These are phyloP conservation scores for Alternaria solani DNA, from an alignment of 2,329 filamentous ascomycete genomes.

Conservation along the genomic window DNA sequence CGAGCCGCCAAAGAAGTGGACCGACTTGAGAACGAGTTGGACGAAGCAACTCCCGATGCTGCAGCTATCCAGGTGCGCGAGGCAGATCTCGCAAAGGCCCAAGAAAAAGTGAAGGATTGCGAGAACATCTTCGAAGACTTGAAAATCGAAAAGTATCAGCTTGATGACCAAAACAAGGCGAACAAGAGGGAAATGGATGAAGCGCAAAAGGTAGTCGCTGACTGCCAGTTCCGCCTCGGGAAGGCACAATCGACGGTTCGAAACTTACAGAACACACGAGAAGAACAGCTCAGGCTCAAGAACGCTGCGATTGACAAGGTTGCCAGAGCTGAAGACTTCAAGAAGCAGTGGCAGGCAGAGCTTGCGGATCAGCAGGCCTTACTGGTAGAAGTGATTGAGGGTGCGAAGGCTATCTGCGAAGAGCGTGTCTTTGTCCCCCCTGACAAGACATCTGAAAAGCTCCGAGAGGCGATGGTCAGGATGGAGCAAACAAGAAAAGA, in stretches of 20 bases:
- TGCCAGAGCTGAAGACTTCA: constrained; percentile 42
- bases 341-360: constrained; percentile 35
- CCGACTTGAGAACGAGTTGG: constrained; percentile 71
- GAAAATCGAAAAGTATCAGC: constrained; percentile 53
- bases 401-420: constrained; percentile 29
- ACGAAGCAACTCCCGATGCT: constrained; percentile 68
- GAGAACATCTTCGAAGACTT: constrained; percentile 62
- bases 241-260: constrained; percentile 44
- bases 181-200: constrained; percentile 45
- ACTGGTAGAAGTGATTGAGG: constrained; percentile 38
- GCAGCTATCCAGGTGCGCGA: constrained; percentile 54
- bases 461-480: constrained; percentile 43
- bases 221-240: constrained; percentile 27
- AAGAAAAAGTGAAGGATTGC: constrained; percentile 64
- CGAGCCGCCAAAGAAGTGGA: constrained; percentile 68
- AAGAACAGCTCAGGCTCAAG: constrained; percentile 51
- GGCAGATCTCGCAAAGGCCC: constrained; percentile 26
- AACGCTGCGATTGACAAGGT: constrained; percentile 52
- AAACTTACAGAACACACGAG: constrained; percentile 41
- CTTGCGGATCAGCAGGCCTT: constrained; percentile 22
- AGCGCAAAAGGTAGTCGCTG: constrained; percentile 36
- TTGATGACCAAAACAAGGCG: constrained; percentile 47
- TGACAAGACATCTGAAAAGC: constrained; percentile 42
- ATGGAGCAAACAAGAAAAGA: constrained; percentile 39
- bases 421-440: constrained; percentile 40